Evolutionary conservation across 257 asterid species (phyloP).

Genomic region (Verbascum thapsus): DNA sequence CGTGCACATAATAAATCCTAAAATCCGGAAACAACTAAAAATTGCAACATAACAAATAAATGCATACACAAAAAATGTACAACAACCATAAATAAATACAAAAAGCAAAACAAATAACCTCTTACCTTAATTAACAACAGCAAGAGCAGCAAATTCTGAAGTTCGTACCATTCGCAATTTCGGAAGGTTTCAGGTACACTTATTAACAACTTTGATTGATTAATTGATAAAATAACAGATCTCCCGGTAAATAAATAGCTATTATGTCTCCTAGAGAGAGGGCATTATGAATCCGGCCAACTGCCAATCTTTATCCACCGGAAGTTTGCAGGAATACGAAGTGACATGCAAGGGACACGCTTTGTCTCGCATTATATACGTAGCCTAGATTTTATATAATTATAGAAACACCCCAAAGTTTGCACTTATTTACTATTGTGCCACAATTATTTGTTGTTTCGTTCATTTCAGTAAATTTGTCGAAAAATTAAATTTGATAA

Average conservation of each 20-base stretch:
- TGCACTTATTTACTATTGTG: no score
- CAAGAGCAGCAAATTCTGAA: background rate
- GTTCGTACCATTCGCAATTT: background rate
- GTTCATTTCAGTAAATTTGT: no score
- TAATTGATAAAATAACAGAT: background rate
- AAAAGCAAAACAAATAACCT: background rate
- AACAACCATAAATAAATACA: background rate
- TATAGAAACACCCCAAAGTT: no score
- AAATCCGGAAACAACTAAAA: background rate
- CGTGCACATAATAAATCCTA: background rate
- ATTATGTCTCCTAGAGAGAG: slow-evolving; percentile 14
- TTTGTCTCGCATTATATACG: no score
- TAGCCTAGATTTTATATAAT: no score
- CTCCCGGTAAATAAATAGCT: slow-evolving; percentile 22
- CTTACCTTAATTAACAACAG: slow-evolving; percentile 1
- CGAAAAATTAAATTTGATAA: no score
- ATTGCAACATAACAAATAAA: background rate
- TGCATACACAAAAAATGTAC: background rate
- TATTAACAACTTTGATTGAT: background rate
- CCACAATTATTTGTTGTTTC: no score
- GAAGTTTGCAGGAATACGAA: background rate
- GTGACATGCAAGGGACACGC: no score
- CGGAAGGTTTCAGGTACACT: slow-evolving; percentile 8
- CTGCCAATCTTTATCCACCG: slow-evolving; percentile 8
- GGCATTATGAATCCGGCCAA: background rate